Base-by-base conservation (phyloP, 2,329 filamentous ascomycete genomes). In the Venturia asperata region DNA sequence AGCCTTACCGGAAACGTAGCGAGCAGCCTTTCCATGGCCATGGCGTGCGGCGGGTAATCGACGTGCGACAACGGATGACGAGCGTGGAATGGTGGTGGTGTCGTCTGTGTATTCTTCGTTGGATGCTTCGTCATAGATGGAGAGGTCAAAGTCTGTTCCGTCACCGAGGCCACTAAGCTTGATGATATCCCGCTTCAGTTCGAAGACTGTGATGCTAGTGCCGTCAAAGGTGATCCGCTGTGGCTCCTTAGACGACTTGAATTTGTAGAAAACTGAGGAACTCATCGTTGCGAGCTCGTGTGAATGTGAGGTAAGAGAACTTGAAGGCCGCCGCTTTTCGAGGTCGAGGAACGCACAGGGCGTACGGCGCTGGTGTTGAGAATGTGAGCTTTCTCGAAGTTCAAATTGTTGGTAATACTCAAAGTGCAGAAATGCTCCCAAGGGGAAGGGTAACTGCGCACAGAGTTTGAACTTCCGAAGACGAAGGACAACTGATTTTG, bases 181-280 rank as follows among this genome's bases (percentile, higher is more conserved):
- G 80, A 99, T 99, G 74, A 99, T 99, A 79, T 97, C 94, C 81
- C 93, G 90, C 81, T 99, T 99, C 74, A 99, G 83, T 76, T 99
- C 95, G 79, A 97, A 99, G 69, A 97, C 94, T 68, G 93, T 96
- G 74, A 97, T 96, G 77, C 91, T 91, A 72, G 93, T 97, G 74
- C 94, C 94, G 78, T 99, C 93, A 77, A 99, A 97, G 74, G 92
- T 90, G 72, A 99, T 92, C 74, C 92, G 87, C 66, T 91, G 91
- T 67, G 92, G 91, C 75, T 97, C 94, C 81, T 92, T 97, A 76
- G 95, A 92, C 71, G 93, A 97, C 81, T 97, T 97, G 87, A 99
- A 99, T 81, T 96, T 96, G 90, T 97, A 99, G 80, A 97, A 97
- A 74, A 99, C 94, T 70, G 92, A 97, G 66, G 94, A 96, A 75